Conservation (phyloP, 148 eudicot genomes). For the Vaccinium vitisidaea region DNA sequence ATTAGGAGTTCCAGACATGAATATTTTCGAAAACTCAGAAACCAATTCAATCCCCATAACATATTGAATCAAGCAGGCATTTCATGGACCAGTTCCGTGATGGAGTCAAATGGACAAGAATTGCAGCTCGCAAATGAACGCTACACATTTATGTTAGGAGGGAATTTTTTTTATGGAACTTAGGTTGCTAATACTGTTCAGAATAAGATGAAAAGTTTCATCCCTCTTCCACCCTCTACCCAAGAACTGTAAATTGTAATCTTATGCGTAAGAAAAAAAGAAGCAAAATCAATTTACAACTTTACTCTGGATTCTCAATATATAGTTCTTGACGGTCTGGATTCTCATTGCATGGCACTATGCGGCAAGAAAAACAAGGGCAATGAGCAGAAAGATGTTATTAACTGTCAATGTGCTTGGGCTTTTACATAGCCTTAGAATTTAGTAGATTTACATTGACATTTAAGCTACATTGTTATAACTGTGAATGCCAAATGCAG, state of each 20-base stretch:
- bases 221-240: not conserved
- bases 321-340: too few relatives aligned
- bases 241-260: too few relatives aligned
- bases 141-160: too few relatives aligned
- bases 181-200: not conserved
- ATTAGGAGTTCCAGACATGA: too few relatives aligned
- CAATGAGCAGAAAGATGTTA: too few relatives aligned
- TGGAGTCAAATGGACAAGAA: not conserved
- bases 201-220: not conserved
- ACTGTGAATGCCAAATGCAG: not conserved
- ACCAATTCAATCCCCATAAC: not conserved
- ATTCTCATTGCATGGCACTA: too few relatives aligned
- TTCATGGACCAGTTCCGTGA: not conserved
- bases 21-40: not conserved
- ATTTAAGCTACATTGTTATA: too few relatives aligned
- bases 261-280: not conserved
- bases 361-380: too few relatives aligned
- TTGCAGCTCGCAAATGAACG: not conserved
- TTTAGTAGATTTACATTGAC: too few relatives aligned
- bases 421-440: too few relatives aligned
- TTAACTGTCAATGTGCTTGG: too few relatives aligned
- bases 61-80: not conserved
- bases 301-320: not conserved
- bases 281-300: not conserved
- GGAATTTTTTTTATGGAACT: not conserved